Conservation (phyloP, 495 filamentous ascomycete genomes). For the Aspergillus nanangensis region DNA sequence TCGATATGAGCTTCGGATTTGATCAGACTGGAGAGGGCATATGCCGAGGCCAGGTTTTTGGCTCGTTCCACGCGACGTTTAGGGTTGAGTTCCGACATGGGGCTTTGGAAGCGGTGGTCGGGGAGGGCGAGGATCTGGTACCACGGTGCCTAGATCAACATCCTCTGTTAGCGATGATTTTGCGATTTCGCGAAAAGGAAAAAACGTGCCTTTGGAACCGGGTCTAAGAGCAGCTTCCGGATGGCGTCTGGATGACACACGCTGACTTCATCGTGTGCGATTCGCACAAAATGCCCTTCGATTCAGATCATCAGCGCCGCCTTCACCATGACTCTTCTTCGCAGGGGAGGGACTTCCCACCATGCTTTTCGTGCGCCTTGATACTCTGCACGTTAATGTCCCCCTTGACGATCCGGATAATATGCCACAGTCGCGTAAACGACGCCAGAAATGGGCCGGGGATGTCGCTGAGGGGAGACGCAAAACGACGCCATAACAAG, state of each 20-base stretch:
- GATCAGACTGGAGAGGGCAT: conserved; percentile 35
- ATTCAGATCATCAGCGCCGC: neutral
- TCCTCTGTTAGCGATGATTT: neutral
- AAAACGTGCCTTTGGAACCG: conserved; percentile 19
- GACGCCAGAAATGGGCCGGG: conserved; percentile 39
- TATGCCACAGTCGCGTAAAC: conserved; percentile 36
- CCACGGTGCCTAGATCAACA: conserved; percentile 7
- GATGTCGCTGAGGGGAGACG: conserved; percentile 25
- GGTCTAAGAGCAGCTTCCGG: conserved; percentile 23
- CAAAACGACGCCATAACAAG: conserved; percentile 14
- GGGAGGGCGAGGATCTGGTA: conserved; percentile 29
- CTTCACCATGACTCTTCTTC: neutral
- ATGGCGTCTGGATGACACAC: conserved; percentile 42
- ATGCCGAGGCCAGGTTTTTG: conserved; percentile 32
- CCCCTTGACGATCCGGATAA: conserved; percentile 33
- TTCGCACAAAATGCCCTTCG: conserved; percentile 42
- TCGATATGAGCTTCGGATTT: conserved; percentile 37
- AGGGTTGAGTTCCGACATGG: conserved; percentile 38
- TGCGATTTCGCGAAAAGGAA: too few relatives aligned
- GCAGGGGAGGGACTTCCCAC: conserved; percentile 11
- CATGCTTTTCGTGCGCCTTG: conserved; percentile 38
- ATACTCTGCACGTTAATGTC: conserved; percentile 31
- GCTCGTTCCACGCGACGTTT: conserved; percentile 26
- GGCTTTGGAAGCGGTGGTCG: conserved; percentile 39
- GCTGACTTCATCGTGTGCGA: conserved; percentile 45